Conservation (phyloP, 352 stramenopile species). For the Phytopythium vexans region DNA sequence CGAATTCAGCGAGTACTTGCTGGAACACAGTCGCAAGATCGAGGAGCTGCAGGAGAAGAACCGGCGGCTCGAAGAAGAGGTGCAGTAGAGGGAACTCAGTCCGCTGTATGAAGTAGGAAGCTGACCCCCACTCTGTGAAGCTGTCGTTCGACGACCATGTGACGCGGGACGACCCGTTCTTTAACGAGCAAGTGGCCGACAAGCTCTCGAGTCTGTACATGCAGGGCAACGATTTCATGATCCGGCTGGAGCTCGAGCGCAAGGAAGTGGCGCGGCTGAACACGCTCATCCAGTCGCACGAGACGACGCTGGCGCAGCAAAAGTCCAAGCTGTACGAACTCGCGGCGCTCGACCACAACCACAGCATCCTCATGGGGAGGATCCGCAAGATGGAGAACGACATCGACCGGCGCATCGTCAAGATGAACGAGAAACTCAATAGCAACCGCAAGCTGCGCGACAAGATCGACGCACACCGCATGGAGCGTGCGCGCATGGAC, state of each 20-base stretch:
- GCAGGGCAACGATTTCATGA: conserved; percentile 83
- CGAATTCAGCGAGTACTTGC: conserved; percentile 55
- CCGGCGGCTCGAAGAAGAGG: conserved; percentile 70
- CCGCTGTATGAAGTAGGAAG: no score
- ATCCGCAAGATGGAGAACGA: conserved; percentile 83
- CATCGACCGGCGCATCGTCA: conserved; percentile 76
- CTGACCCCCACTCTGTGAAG: conserved; percentile 17
- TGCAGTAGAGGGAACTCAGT: conserved; percentile 9
- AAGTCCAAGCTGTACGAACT: conserved; percentile 77
- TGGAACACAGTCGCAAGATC: conserved; percentile 77
- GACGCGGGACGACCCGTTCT: conserved; percentile 67
- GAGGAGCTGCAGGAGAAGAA: conserved; percentile 78
- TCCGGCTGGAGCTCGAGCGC: conserved; percentile 69
- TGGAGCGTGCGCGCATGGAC: conserved; percentile 70
- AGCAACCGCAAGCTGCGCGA: conserved; percentile 62
- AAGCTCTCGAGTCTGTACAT: conserved; percentile 77
- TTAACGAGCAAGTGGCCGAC: conserved; percentile 67
- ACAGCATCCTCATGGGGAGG: conserved; percentile 49
- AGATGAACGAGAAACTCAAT: conserved; percentile 80
- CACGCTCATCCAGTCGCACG: conserved; percentile 60
- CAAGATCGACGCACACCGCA: conserved; percentile 61
- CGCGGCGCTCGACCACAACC: conserved; percentile 67
- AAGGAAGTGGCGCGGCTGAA: conserved; percentile 72
- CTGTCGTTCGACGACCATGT: conserved; percentile 74
- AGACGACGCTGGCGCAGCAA: conserved; percentile 54